Evolutionary conservation across 1,284 basidiomycete species (phyloP), one percentile per base, ranked within the genome.

Genomic region (Singerocomus rubriflavus): DNA sequence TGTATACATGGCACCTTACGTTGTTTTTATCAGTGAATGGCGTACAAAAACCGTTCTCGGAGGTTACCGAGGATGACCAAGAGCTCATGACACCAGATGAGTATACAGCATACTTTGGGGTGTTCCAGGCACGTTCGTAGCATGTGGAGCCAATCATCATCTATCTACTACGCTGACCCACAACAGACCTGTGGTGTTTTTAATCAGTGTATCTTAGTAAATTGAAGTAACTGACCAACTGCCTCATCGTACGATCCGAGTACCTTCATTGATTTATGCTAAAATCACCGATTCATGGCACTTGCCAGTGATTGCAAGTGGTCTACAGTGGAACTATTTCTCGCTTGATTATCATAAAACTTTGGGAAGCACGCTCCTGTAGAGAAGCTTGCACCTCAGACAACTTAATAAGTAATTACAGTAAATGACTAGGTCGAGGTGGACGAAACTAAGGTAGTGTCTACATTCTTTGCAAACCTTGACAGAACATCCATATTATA

Each of bases 31-130:
- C 52, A 88, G 88, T 91, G 25, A 83, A 85, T 55, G 87, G 88
- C n/a, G 69, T 73, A 49, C 75, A 80, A 6, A 79, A 86, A 53
- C 73, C 77, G 13, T 84, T 85, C 63, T 88, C 85, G n/a, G 71
- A 79, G 55, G 78, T 91, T 43, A 90, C 85, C 10, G 88, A 91
- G 60, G 89, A 88, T 58, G 84, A 91, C 60, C 85, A 91, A 58
- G 88, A 90, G 45, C 64, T 84, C 60, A 91, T 91, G 88, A 88
- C 87, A 10, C 82, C 87, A 8, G 89, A 91, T 47, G 88, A 91
- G 66, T 91, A 91, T 62, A 82, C 81, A n/a, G 78, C 80, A 26
- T 91, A 81, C 71, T 90, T 84, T 62, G 81, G 87, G 58, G 73
- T 88, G 45, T 70, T 81, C 59, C 77, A 78, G 64, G 68, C 73